Evolutionary conservation across 768 basidiomycete species (phyloP).

Genomic region (Pleurotus salmoneostramineus): DNA sequence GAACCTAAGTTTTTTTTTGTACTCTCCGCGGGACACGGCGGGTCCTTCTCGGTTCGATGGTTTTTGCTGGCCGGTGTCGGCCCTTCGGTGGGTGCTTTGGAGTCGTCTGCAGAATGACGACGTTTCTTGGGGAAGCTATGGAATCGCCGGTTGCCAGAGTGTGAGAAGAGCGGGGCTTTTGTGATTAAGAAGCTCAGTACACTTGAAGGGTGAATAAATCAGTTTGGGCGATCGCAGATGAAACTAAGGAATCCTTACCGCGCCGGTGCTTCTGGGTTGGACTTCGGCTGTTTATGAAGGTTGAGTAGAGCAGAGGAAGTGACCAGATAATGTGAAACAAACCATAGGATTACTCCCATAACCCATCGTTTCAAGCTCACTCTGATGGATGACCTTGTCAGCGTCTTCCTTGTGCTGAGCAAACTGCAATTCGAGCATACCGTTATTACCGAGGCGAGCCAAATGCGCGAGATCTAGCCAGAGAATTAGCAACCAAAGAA

Average conservation of each 20-base stretch:
- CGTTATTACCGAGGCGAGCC: slow-evolving; percentile 64
- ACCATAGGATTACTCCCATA: slow-evolving; percentile 19
- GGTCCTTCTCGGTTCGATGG: not conserved
- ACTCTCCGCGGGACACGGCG: not conserved
- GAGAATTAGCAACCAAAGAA: slow-evolving; percentile 5
- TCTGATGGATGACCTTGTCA: slow-evolving; percentile 78
- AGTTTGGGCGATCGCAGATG: not conserved
- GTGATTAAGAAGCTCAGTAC: too few species aligned
- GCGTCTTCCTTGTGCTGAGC: slow-evolving; percentile 92
- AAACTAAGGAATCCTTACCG: slow-evolving; percentile 14
- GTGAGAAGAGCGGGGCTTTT: too few species aligned
- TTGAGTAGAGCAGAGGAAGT: not conserved
- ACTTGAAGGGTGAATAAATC: not conserved
- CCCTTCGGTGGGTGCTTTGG: slow-evolving; percentile 9
- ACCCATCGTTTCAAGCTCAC: slow-evolving; percentile 69
- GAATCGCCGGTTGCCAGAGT: not conserved
- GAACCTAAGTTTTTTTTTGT: slow-evolving; percentile 49
- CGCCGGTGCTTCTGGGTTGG: slow-evolving; percentile 56
- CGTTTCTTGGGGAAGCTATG: slow-evolving; percentile 38
- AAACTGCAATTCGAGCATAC: slow-evolving; percentile 89
- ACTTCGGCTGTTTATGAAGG: slow-evolving; percentile 41
- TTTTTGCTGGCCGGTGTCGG: slow-evolving; percentile 16
- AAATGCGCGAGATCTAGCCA: slow-evolving; percentile 78
- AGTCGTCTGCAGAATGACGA: slow-evolving; percentile 21
- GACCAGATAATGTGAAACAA: slow-evolving; percentile 11